Percentiles rank a stretch among this genome's conserved stretches.
phyloP scores from a whole-genome alignment of 306 rosid genomes.

The Vicia villosa region DNA sequence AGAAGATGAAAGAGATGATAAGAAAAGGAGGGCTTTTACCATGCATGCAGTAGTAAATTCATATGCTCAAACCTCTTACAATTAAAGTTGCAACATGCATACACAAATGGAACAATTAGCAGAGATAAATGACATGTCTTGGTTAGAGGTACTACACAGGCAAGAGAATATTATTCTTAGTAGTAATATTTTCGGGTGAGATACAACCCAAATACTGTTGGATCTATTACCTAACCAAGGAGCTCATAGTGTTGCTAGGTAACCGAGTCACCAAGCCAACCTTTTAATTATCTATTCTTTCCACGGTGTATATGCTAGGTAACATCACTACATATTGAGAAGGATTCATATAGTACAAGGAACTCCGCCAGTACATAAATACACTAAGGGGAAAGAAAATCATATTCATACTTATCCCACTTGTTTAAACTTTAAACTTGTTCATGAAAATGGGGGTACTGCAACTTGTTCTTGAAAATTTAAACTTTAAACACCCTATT shows the following conservation, averaged over 20 bases:
- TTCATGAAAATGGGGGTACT: no score
- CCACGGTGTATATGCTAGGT: no score
- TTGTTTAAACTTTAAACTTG: no score
- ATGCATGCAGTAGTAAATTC: no score
- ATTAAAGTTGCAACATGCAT: slow-evolving; percentile 16
- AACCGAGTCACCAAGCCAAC: neutral
- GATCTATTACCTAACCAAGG: neutral
- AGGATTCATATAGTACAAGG: no score
- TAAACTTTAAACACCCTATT: no score
- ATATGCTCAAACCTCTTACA: slow-evolving; percentile 5
- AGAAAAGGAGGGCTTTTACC: slow-evolving; percentile 90
- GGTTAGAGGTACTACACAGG: neutral
- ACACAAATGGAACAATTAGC: slow-evolving; percentile 27
- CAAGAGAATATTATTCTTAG: slow-evolving; percentile 1
- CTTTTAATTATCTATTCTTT: slow-evolving; percentile 16
- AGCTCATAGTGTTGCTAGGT: neutral
- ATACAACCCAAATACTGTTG: slow-evolving; percentile 2
- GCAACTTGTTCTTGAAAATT: no score
- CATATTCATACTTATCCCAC: no score
- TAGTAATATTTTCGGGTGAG: neutral
- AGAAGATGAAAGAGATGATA: slow-evolving; percentile 88
- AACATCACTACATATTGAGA: no score
- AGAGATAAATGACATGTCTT: slow-evolving; percentile 7
- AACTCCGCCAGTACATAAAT: no score
- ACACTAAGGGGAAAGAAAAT: no score